Conservation (phyloP, 2,329 filamentous ascomycete species). For the Dryadomyces quercus-mongolicae region DNA sequence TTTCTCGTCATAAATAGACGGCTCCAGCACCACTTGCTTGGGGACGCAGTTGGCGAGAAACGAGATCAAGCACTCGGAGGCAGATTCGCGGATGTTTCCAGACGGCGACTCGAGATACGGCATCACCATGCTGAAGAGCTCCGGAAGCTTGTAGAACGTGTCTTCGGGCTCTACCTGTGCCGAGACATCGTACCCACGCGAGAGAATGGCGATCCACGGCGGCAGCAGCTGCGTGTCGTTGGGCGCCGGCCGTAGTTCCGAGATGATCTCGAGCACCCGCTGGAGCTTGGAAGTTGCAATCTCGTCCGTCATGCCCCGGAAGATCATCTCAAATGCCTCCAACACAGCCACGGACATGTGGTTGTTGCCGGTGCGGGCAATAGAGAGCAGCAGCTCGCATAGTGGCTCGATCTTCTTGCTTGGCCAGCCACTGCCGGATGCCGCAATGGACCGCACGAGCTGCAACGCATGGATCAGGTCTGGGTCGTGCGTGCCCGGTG, state of each 20-base stretch:
- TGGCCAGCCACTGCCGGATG: slow-evolving; percentile 85
- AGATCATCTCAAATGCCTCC: slow-evolving; percentile 95
- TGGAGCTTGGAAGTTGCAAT: slow-evolving; percentile 82
- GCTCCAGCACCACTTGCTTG: slow-evolving; percentile 68
- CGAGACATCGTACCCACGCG: slow-evolving; percentile 86
- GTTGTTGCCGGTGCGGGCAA: slow-evolving; percentile 83
- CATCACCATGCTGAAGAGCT: slow-evolving; percentile 69
- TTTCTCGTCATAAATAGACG: slow-evolving; percentile 88
- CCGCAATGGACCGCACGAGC: slow-evolving; percentile 78
- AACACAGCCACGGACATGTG: slow-evolving; percentile 95
- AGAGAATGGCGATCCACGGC: slow-evolving; percentile 92
- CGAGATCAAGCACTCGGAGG: slow-evolving; percentile 88
- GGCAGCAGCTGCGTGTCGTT: slow-evolving; percentile 92
- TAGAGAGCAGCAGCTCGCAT: slow-evolving; percentile 78
- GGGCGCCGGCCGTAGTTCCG: slow-evolving; percentile 78
- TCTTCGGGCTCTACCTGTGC: slow-evolving; percentile 81
- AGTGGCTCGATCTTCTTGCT: slow-evolving; percentile 89
- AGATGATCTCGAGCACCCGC: slow-evolving; percentile 79
- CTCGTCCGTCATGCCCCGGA: slow-evolving; percentile 82
- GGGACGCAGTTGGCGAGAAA: slow-evolving; percentile 88
- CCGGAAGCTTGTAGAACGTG: slow-evolving; percentile 81
- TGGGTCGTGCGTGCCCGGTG: slow-evolving; percentile 55
- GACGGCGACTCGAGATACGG: slow-evolving; percentile 76
- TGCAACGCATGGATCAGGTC: slow-evolving; percentile 85
- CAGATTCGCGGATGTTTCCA: slow-evolving; percentile 86